Percentiles rank a stretch among this genome's conserved stretches.
Conservation (phyloP, 75 land plant species). For the Adiantum capillusveneris region DNA sequence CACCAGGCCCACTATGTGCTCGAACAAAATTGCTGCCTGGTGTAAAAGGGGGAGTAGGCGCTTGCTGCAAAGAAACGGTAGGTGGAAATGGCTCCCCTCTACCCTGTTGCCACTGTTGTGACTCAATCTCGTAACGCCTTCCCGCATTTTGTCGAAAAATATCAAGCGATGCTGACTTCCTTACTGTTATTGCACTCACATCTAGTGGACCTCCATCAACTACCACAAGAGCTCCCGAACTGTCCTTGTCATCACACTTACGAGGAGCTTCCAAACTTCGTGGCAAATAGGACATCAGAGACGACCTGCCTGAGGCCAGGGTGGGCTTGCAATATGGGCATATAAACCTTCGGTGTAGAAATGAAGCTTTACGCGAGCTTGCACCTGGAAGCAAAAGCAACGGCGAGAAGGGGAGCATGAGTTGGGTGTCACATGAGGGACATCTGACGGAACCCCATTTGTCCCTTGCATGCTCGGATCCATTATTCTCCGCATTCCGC, state of each 20-base stretch:
- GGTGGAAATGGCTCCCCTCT: constrained; percentile 5
- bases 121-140: constrained; percentile 3
- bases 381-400: background rate
- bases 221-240: background rate
- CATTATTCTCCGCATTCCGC: background rate
- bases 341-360: background rate
- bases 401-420: background rate
- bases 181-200: background rate
- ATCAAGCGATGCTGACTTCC: background rate
- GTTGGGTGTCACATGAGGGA: constrained; percentile 1
- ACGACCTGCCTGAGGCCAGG: background rate
- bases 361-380: constrained; percentile 1
- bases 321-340: constrained; percentile 1
- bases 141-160: background rate
- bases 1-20: constrained; percentile 11
- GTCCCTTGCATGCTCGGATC: background rate
- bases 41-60: constrained; percentile 10
- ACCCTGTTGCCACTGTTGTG: constrained; percentile 24
- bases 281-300: background rate
- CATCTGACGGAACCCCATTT: background rate
- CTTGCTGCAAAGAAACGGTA: constrained; percentile 4
- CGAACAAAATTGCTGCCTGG: constrained; percentile 9
- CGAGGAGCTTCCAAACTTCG: background rate
- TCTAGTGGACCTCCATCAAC: background rate
- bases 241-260: background rate